These are phyloP conservation scores for Trichoderma aggressivum DNA, from an alignment of 2,329 filamentous ascomycete species.

Conservation along the genomic window DNA sequence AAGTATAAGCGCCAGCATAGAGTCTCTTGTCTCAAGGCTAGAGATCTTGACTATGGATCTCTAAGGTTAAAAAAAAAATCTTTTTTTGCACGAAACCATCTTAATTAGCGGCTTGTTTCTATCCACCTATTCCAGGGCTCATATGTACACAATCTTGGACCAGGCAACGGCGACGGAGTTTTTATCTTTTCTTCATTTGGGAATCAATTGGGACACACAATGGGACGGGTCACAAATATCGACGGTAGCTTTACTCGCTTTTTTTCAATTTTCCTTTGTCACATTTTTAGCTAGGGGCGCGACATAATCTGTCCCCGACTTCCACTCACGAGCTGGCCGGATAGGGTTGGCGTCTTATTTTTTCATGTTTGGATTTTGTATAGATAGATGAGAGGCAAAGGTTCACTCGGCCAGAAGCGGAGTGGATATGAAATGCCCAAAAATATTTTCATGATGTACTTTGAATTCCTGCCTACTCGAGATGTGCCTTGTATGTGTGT, in stretches of 20 bases:
- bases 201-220: neutral
- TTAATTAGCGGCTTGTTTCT: constrained; percentile 4
- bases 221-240: neutral
- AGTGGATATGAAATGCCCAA: constrained; percentile 3
- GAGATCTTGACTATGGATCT: constrained; percentile 37
- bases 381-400: constrained; percentile 16
- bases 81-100: neutral
- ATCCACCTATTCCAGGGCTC: neutral
- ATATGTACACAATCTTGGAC: constrained; percentile 9
- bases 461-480: neutral
- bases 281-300: neutral
- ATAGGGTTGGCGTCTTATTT: neutral
- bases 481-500: neutral
- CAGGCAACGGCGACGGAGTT: constrained; percentile 17
- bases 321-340: neutral
- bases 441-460: neutral
- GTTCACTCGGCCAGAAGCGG: neutral
- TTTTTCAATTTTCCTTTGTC: neutral
- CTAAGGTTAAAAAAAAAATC: constrained; percentile 22
- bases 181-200: neutral
- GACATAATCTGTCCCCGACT: neutral
- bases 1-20: constrained; percentile 42
- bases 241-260: neutral
- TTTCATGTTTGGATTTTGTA: constrained; percentile 10
- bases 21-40: constrained; percentile 36